These are phyloP conservation scores for Chalara sp. DNA, from an alignment of 2,329 filamentous ascomycete species.

Conservation along the genomic window DNA sequence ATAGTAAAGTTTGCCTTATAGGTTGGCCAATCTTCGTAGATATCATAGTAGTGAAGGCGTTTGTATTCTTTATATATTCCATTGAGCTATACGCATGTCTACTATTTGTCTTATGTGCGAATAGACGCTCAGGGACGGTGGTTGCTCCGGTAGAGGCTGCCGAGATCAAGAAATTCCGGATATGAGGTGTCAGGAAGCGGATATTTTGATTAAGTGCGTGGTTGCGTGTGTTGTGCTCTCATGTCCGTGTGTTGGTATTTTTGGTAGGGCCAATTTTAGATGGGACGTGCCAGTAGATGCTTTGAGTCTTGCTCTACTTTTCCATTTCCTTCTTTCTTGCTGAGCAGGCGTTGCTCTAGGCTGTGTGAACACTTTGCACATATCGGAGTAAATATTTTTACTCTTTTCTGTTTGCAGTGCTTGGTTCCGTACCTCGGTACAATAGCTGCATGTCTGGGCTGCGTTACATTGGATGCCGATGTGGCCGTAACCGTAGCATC, in stretches of 20 bases:
- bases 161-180: background rate
- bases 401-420: conserved; percentile 16
- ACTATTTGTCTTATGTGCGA: background rate
- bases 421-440: conserved; percentile 13
- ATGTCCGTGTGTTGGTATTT: conserved; percentile 1
- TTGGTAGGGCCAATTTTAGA: conserved; percentile 6
- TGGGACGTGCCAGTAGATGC: conserved; percentile 15
- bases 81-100: conserved; percentile 4
- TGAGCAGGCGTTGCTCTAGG: conserved; percentile 22
- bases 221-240: background rate
- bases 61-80: conserved; percentile 4
- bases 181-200: background rate
- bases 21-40: conserved; percentile 16
- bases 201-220: background rate
- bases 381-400: conserved; percentile 16
- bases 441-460: conserved; percentile 10
- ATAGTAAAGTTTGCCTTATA: conserved; percentile 5
- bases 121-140: too few relatives aligned
- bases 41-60: conserved; percentile 13
- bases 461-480: conserved; percentile 14
- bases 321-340: conserved; percentile 19
- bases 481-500: conserved; percentile 15
- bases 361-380: conserved; percentile 20
- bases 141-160: too few relatives aligned
- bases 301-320: conserved; percentile 15